phyloP scores from a whole-genome alignment of 169 alveolate genomes.

The Cryptosporidium xiaoi region DNA sequence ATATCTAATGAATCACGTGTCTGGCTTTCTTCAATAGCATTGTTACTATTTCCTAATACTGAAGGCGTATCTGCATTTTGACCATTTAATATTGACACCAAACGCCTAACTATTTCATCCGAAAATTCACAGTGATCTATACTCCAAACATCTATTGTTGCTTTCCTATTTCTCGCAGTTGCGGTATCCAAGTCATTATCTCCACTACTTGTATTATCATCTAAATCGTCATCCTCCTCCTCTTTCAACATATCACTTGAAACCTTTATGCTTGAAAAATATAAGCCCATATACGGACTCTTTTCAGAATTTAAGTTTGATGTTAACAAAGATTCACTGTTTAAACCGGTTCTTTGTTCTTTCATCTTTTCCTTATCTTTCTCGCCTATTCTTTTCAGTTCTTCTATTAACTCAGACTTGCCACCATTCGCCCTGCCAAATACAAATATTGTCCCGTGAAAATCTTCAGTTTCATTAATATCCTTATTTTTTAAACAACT shows the following conservation, averaged over 20 bases:
- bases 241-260: conserved; percentile 2
- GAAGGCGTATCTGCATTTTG: not conserved
- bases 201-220: not conserved
- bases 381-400: conserved; percentile 41
- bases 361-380: not conserved
- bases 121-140: conserved; percentile 55
- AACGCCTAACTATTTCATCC: conserved; percentile 54
- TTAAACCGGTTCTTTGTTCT: not conserved
- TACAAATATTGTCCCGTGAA: conserved; percentile 67
- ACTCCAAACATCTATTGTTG: conserved; percentile 64
- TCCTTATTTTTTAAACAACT: conserved; percentile 6
- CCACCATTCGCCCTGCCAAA: conserved; percentile 55
- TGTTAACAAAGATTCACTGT: not conserved
- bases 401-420: conserved; percentile 35
- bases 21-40: not conserved
- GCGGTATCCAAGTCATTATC: not conserved
- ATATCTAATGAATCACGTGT: not conserved
- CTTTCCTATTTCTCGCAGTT: not conserved
- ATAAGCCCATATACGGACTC: conserved; percentile 49
- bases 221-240: not conserved
- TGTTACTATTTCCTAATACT: not conserved
- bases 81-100: conserved; percentile 37
- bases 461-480: not conserved
- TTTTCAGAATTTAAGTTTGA: not conserved
- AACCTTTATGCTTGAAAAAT: conserved; percentile 21